A percentile compares a stretch with the other conserved stretches of the same genome.
Evolutionary conservation across 352 stramenopile species (phyloP).

Genomic region (Thraustotheca clavata): DNA sequence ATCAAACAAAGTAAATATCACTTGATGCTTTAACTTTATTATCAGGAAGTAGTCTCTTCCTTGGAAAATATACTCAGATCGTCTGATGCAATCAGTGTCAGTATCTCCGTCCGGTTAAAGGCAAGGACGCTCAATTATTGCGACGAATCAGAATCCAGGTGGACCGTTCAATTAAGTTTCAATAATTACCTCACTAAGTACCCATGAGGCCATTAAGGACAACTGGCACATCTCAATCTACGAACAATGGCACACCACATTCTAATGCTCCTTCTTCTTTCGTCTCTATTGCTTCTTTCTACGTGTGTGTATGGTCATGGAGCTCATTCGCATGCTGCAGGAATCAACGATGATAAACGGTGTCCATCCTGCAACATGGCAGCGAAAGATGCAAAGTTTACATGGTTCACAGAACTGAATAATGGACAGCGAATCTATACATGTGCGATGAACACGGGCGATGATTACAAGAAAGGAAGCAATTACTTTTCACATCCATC

Average conservation of each 20-base stretch:
- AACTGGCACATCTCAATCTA: too few relatives aligned
- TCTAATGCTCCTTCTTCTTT: neutral
- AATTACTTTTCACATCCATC: slow-evolving; percentile 58
- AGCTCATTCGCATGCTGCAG: neutral
- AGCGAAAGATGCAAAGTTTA: slow-evolving; percentile 15
- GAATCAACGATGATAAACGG: slow-evolving; percentile 17
- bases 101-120: too few relatives aligned
- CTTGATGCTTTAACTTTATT: too few relatives aligned
- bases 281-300: neutral
- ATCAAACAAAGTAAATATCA: too few relatives aligned
- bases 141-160: too few relatives aligned
- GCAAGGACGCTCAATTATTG: too few relatives aligned
- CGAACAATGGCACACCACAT: neutral
- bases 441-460: slow-evolving; percentile 47
- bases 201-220: too few relatives aligned
- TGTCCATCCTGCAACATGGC: slow-evolving; percentile 19
- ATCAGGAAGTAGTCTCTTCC: too few relatives aligned
- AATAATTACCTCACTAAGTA: too few relatives aligned
- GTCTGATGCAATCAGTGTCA: too few relatives aligned
- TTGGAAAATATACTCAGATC: too few relatives aligned
- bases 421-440: slow-evolving; percentile 71
- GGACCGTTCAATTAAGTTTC: too few relatives aligned
- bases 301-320: neutral
- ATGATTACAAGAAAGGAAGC: slow-evolving; percentile 27
- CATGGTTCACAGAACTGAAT: slow-evolving; percentile 28